These are phyloP conservation scores for Aspergillus ustus DNA, from an alignment of 2,329 filamentous ascomycete species.

Conservation along the genomic window DNA sequence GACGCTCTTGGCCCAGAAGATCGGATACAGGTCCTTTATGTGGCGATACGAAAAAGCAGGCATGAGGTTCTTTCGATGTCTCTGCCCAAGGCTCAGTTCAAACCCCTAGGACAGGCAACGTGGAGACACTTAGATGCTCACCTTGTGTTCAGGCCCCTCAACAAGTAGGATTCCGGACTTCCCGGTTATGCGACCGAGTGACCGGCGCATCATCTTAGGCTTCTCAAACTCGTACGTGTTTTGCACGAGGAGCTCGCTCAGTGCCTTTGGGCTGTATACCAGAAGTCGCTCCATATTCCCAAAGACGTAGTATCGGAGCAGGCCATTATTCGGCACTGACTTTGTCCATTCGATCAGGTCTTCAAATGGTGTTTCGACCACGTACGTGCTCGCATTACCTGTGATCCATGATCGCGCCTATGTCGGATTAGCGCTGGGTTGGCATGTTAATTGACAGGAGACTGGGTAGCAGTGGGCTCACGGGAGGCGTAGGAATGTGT, in stretches of 20 bases:
- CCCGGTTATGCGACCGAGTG: conserved; percentile 45
- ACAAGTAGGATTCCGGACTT: conserved; percentile 64
- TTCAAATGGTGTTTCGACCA: conserved; percentile 45
- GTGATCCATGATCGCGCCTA: conserved; percentile 49
- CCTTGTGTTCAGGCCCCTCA: conserved; percentile 89
- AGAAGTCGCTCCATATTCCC: conserved; percentile 69
- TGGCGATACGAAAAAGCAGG: conserved; percentile 87
- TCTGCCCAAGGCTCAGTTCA: conserved; percentile 28
- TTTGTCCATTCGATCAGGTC: conserved; percentile 57
- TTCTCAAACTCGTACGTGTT: conserved; percentile 74
- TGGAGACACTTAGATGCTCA: conserved; percentile 30
- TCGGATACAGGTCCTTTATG: conserved; percentile 79
- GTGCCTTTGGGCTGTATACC: conserved; percentile 64
- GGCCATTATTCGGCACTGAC: conserved; percentile 67
- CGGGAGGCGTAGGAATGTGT: conserved; percentile 59
- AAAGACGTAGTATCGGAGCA: conserved; percentile 68
- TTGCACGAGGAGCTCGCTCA: conserved; percentile 72
- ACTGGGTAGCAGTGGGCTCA: conserved; percentile 34
- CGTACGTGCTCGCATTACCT: conserved; percentile 49
- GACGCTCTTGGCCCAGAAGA: conserved; percentile 79
- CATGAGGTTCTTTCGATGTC: conserved; percentile 75
- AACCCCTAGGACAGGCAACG: background rate
- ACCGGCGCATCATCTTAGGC: conserved; percentile 54
- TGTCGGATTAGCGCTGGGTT: background rate
- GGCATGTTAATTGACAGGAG: background rate